phyloP scores from a whole-genome alignment of 2,329 filamentous ascomycete species.

The Diaporthe citri region DNA sequence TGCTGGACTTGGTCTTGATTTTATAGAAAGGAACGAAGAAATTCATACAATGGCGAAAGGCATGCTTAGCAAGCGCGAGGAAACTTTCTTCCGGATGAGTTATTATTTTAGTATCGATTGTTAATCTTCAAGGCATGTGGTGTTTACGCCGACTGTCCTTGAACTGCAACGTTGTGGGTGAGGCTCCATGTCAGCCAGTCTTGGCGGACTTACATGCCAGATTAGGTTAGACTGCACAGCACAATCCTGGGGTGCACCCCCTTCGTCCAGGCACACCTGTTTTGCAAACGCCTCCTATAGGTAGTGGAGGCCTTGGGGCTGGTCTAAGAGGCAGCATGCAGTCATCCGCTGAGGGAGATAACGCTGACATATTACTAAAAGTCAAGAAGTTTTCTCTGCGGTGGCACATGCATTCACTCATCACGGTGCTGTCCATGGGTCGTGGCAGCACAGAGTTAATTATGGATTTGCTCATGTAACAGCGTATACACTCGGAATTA shows the following conservation, averaged over 20 bases:
- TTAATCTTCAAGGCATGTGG: background rate
- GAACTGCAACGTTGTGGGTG: background rate
- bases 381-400: background rate
- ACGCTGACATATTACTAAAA: background rate
- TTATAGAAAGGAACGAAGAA: background rate
- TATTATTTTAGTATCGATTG: background rate
- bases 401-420: background rate
- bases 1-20: background rate
- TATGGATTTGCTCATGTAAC: background rate
- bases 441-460: background rate
- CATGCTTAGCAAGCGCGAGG: background rate
- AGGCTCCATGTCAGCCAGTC: background rate
- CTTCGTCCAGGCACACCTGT: background rate
- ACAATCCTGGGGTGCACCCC: background rate
- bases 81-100: background rate
- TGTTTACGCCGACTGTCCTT: background rate
- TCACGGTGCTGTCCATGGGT: background rate
- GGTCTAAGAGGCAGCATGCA: too few relatives aligned
- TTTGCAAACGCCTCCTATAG: background rate
- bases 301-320: too few relatives aligned
- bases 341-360: background rate
- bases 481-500: background rate
- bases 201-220: conserved; percentile 15
- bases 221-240: background rate
- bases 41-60: too few relatives aligned